Percentiles rank a stretch among this genome's conserved stretches.
Conservation (phyloP, 2,329 filamentous ascomycete species). For the Lachnellula arida region DNA sequence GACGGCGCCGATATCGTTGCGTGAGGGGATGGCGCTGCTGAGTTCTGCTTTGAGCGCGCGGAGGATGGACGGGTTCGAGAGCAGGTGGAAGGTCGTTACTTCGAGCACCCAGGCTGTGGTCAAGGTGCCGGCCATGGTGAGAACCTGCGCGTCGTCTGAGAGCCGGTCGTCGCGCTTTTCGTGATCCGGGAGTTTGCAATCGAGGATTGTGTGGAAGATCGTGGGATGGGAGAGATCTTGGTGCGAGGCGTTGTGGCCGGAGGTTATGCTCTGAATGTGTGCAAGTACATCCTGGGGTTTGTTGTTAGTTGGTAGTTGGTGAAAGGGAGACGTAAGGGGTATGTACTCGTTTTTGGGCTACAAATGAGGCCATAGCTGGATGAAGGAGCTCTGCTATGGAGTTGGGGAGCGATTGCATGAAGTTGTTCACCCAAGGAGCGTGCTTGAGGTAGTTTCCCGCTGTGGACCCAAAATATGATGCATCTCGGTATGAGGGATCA, state of each 20-base stretch:
- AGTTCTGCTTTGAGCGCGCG: slow-evolving; percentile 34
- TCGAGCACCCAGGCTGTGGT: slow-evolving; percentile 35
- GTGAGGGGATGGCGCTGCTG: slow-evolving; percentile 8
- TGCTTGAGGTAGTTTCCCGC: slow-evolving; percentile 14
- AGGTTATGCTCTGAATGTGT: slow-evolving; percentile 34
- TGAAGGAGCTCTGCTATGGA: slow-evolving; percentile 3
- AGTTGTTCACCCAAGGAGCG: slow-evolving; percentile 10
- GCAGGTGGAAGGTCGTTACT: slow-evolving; percentile 34
- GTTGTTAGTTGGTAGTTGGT: not conserved
- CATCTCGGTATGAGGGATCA: slow-evolving; percentile 18
- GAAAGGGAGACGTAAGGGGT: not conserved
- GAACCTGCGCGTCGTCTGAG: slow-evolving; percentile 26
- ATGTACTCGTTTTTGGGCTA: slow-evolving; percentile 9
- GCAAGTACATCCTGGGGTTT: slow-evolving; percentile 15
- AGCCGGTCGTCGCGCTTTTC: slow-evolving; percentile 32
- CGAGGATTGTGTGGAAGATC: slow-evolving; percentile 13
- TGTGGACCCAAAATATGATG: slow-evolving; percentile 12
- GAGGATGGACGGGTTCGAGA: slow-evolving; percentile 30
- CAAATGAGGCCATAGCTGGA: slow-evolving; percentile 10
- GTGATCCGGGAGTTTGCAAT: slow-evolving; percentile 24
- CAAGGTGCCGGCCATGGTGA: slow-evolving; percentile 34
- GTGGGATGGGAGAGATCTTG: slow-evolving; percentile 12
- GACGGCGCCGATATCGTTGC: not conserved
- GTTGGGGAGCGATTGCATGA: slow-evolving; percentile 15
- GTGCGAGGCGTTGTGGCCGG: slow-evolving; percentile 12